These are phyloP conservation scores for sweet orange (Citrus sinensis) DNA, from an alignment of 345 rosid genomes.

Conservation along the genomic window DVS_A1.0 CM039169.1:24736501-24737000, in stretches of 20 bases:
- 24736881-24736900: slow-evolving; percentile 33
- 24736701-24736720: neutral
- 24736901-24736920: slow-evolving; percentile 34
- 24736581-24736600: slow-evolving; percentile 20
- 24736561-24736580: slow-evolving; percentile 30
- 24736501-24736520: slow-evolving; percentile 22
- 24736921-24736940: slow-evolving; percentile 24
- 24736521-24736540: slow-evolving; percentile 27
- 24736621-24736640: neutral
- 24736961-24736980: neutral
- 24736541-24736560: slow-evolving; percentile 30
- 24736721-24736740: neutral
- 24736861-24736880: slow-evolving; percentile 30
- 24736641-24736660: slow-evolving; percentile 19
- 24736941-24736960: slow-evolving; percentile 32
- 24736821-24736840: slow-evolving; percentile 13
- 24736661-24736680: slow-evolving; percentile 18
- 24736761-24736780: too few relatives aligned
- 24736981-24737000: neutral
- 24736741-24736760: neutral
- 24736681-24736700: slow-evolving; percentile 25
- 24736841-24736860: slow-evolving; percentile 22
- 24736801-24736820: slow-evolving; percentile 21
- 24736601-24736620: slow-evolving; percentile 12
- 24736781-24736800: neutral